A percentile compares a stretch with the other conserved stretches of the same genome.
Conservation (phyloP, 176 grass and related monocot genomes). For the Tillandsia leiboldiana region DNA sequence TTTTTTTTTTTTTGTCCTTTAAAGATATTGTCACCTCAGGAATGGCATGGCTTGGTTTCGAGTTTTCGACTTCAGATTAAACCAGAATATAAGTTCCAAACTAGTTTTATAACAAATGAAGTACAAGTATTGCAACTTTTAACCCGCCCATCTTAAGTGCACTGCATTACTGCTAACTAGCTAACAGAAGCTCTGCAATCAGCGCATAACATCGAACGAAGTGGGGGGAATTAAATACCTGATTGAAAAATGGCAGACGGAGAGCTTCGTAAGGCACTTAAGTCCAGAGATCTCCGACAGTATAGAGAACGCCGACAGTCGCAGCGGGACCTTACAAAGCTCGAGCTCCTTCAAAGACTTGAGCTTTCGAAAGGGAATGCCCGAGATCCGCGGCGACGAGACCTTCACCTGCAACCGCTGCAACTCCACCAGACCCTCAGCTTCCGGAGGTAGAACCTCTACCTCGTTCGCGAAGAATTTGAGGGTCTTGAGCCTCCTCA, state of each 20-base stretch:
- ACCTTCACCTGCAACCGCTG: conserved; percentile 81
- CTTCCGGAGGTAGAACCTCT: conserved; percentile 74
- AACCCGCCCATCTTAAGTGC: too few species aligned
- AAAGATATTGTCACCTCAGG: too few species aligned
- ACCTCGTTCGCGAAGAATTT: conserved; percentile 95
- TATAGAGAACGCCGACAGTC: conserved; percentile 60
- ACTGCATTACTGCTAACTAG: too few species aligned
- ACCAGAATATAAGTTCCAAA: too few species aligned
- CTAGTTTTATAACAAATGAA: too few species aligned
- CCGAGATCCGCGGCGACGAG: conserved; percentile 57
- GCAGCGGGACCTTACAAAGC: conserved; percentile 62
- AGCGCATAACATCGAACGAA: neutral
- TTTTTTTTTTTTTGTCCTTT: too few species aligned
- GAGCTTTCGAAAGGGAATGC: conserved; percentile 45
- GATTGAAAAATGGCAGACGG: conserved; percentile 80
- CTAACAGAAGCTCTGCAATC: too few species aligned
- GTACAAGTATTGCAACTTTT: too few species aligned
- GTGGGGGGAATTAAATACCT: conserved; percentile 27
- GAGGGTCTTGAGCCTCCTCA: conserved; percentile 48
- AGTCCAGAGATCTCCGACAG: conserved; percentile 56
- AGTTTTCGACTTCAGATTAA: too few species aligned
- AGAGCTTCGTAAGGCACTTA: conserved; percentile 68
- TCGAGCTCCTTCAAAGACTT: conserved; percentile 72
- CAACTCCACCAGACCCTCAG: conserved; percentile 48
- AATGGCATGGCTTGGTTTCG: too few species aligned